Evolutionary conservation across 1,139 yeast species (phyloP), one percentile per base, ranked within the genome.

Genomic region (Taphrina communis): DNA sequence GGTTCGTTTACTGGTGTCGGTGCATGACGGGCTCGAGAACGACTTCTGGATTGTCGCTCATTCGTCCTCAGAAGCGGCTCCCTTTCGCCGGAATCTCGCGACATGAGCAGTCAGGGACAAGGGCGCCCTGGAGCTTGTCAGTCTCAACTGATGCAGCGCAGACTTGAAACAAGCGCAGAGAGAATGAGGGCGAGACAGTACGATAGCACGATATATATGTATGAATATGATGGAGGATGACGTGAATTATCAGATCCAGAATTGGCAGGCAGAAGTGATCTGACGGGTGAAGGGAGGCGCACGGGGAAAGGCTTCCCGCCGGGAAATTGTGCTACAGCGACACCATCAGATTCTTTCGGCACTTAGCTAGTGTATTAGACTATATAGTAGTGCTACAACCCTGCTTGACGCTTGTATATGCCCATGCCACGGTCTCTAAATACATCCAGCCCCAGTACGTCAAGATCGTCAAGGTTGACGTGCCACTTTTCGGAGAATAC

Each of bases 401-500:
- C 48, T 12, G 1, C 8, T 11, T 9, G 31, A 19, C 53, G 53
- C 25, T 53, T 31, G 44, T 35, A 53, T 35, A 53, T 2, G 1
- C 50, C 60, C 60, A 56, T 1, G 9, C 62, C 53, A 1, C 62
- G 38, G 1, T 46, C 41, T 21, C 8, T 25, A 14, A 58, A 31
- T 11, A 58, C 62, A 7, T 58, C 42, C 12, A 25, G 21, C 2
- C 53, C 62, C n/a, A 44, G 42, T 5, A 44, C 42, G 21, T 46
- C 62, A 8, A 56, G 17, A 31, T 58, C 62, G 31, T 58, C 62
- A 6, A 58, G 42, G 31, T 58, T 58, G 38, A 58, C 62, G 31
- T 58, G 62, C 62, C 62, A 58, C 38, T 58, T 58, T n/a, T 58
- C 62, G 2, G 19, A n/a, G 19, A 17, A 58, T 8, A 44, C 42